Conservation (phyloP, 108 stramenopile genomes). For the Nitzschia inconspicua region DNA sequence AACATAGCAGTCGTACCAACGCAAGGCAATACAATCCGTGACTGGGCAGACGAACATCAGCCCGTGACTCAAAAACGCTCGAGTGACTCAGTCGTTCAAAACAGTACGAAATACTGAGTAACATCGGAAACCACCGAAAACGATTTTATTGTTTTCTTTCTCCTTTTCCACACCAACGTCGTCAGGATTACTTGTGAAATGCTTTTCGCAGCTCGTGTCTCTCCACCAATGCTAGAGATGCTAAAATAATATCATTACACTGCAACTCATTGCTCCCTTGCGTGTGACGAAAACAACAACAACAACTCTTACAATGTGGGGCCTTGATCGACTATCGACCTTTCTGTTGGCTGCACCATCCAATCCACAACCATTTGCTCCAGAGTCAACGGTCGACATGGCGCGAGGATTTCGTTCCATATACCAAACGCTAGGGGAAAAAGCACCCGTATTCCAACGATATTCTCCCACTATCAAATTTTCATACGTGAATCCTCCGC, state of each 20-base stretch:
- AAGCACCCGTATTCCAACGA: constrained; percentile 18
- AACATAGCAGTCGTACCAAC: too few relatives aligned
- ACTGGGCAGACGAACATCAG: too few relatives aligned
- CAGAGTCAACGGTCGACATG: constrained; percentile 8
- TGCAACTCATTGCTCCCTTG: background rate
- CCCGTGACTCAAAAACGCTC: too few relatives aligned
- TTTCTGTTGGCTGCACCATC: constrained; percentile 11
- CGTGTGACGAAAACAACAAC: background rate
- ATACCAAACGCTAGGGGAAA: constrained; percentile 14
- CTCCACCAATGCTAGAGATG: background rate
- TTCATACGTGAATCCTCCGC: constrained; percentile 20
- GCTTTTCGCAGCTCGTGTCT: background rate
- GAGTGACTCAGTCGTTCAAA: too few relatives aligned
- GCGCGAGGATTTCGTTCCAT: constrained; percentile 4
- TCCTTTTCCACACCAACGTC: background rate
- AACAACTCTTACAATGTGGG: constrained; percentile 10
- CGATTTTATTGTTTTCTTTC: background rate
- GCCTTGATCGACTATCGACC: constrained; percentile 2
- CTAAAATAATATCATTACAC: background rate
- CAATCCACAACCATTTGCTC: constrained; percentile 3
- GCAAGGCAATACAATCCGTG: too few relatives aligned
- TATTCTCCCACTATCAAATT: constrained; percentile 27
- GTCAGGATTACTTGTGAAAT: background rate
- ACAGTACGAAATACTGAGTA: too few relatives aligned
- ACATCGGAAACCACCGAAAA: too few relatives aligned